Evolutionary conservation across 371 early-diverging fungal genomes (phyloP), one percentile per base, ranked within the genome.

Genomic region (Mortierella sp.): DNA sequence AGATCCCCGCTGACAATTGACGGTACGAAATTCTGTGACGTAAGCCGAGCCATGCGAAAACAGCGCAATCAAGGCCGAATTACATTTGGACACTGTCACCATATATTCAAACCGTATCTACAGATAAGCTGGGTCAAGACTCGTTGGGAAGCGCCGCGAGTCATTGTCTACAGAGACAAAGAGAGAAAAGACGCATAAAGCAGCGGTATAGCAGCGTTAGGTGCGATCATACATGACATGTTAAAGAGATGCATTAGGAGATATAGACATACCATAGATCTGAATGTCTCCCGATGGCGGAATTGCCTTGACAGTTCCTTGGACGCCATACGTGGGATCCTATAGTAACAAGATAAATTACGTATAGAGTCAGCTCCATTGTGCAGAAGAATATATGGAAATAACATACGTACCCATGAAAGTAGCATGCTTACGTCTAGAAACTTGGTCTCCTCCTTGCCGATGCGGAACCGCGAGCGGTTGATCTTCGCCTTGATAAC

Each of bases 401-500:
- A n/a, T n/a, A n/a, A n/a, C n/a, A n/a, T n/a, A n/a, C n/a, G n/a
- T n/a, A n/a, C n/a, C n/a, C n/a, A n/a, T 28, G 6, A 6, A 9
- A 39, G 15, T 28, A 39, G 17, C 6, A 17, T 14, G 54, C 83
- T 78, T 80, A 87, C 89, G 44, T 89, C 85, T 47, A 94, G 65
- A 60, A 94, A 94, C 15, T 90, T 92, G 15, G 94, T 94, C 15
- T 89, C 85, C 60, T 93, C 93, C 55, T 93, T 94, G 15, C 86
- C 86, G 55, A 93, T 79, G 39, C 88, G 86, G 41, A 94, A 82
- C 50, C 88, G 88, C 15, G 92, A 92, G 51, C 94, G 80, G 60
- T 94, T 94, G 43, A 90, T 72, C 67, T 94, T 94, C 19, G 90
- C 85, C 63, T 92, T 93, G 72, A 94, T 92, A 46, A 86, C 84